A percentile compares a stretch with the other conserved stretches of the same genome.
Conservation (phyloP, 257 asterid genomes). For the Fraxinus quadrangulata region DNA sequence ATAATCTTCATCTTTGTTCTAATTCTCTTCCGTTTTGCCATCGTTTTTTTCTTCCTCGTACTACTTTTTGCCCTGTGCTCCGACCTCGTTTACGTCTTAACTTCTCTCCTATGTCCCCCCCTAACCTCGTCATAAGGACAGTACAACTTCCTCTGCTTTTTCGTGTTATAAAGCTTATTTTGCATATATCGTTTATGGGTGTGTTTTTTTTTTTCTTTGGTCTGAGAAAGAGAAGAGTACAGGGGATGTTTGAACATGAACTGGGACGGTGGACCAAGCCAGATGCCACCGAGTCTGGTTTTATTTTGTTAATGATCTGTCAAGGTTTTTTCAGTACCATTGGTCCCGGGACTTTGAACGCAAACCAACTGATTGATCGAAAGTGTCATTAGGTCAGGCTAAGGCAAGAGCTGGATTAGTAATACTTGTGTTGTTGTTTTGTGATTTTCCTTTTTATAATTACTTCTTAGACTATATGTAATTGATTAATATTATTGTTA, state of each 20-base stretch:
- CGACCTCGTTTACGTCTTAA: conserved; percentile 33
- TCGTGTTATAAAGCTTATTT: too few species aligned
- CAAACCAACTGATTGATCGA: background rate
- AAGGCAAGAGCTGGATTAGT: background rate
- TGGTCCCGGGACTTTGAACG: background rate
- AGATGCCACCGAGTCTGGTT: background rate
- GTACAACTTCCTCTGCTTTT: too few species aligned
- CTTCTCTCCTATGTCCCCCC: conserved; percentile 37
- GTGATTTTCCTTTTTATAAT: background rate
- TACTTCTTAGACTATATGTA: background rate
- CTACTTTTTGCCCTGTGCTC: conserved; percentile 32
- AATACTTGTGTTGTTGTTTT: background rate
- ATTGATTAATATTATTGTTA: background rate
- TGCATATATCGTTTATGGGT: background rate
- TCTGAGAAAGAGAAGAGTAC: background rate
- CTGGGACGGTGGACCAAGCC: background rate
- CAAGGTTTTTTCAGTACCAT: too few species aligned
- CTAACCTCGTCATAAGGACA: background rate
- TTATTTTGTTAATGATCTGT: too few species aligned
- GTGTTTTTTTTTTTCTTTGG: background rate
- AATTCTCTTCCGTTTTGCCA: conserved; percentile 33
- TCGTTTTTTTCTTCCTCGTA: conserved; percentile 34
- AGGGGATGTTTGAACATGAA: background rate
- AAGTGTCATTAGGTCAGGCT: background rate
- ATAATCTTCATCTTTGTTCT: conserved; percentile 21